These are phyloP conservation scores for Ajuga chamaepitys DNA, from an alignment of 257 asterid species.

Conservation along the genomic window DNA sequence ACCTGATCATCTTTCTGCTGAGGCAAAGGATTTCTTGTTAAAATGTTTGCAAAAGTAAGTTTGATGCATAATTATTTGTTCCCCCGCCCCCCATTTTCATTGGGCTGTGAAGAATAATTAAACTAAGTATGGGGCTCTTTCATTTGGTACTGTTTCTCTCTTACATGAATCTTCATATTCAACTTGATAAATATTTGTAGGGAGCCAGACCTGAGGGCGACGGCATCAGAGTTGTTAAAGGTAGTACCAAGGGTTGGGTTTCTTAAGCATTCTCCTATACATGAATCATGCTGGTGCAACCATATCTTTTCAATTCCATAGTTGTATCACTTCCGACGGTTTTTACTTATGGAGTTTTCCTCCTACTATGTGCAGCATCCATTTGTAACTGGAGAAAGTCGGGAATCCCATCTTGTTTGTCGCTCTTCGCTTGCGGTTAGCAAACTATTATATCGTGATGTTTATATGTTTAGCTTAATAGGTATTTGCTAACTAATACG, in stretches of 20 bases:
- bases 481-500: slow-evolving; percentile 12
- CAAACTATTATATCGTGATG: slow-evolving; percentile 19
- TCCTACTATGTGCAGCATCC: slow-evolving; percentile 67
- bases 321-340: background rate
- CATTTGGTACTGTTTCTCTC: background rate
- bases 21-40: slow-evolving; percentile 81
- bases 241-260: slow-evolving; percentile 28
- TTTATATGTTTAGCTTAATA: background rate
- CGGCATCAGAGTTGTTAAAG: slow-evolving; percentile 87
- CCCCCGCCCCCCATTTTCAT: slow-evolving; percentile 3
- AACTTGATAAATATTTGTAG: slow-evolving; percentile 34
- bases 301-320: background rate
- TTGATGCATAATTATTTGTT: background rate
- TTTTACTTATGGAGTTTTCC: slow-evolving; percentile 4
- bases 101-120: slow-evolving; percentile 1
- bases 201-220: slow-evolving; percentile 80
- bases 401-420: slow-evolving; percentile 46
- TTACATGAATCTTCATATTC: slow-evolving; percentile 15
- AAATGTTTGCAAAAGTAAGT: slow-evolving; percentile 90
- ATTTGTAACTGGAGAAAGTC: slow-evolving; percentile 76
- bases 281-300: background rate
- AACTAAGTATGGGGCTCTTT: background rate
- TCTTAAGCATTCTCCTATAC: slow-evolving; percentile 1
- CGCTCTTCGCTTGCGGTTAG: slow-evolving; percentile 60
- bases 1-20: slow-evolving; percentile 91